Evolutionary conservation across 2,329 filamentous ascomycete species (phyloP).

Genomic region (Capronia americana): DNA sequence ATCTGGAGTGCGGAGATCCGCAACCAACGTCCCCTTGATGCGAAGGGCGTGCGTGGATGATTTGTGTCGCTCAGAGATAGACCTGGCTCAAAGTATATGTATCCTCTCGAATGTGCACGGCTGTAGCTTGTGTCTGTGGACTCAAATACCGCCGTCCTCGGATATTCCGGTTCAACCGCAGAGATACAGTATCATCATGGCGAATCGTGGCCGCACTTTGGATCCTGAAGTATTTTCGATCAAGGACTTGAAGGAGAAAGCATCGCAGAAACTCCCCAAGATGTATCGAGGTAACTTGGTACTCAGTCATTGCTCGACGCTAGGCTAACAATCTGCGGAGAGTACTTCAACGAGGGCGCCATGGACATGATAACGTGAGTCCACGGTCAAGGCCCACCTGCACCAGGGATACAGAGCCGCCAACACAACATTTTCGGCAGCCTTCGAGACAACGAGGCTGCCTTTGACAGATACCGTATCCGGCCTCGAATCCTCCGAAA

Average conservation of each 20-base stretch:
- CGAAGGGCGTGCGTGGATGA: background rate
- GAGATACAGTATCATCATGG: slow-evolving; percentile 38
- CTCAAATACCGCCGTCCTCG: background rate
- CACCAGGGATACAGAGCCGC: slow-evolving; percentile 34
- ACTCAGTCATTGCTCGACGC: background rate
- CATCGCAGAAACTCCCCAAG: slow-evolving; percentile 29
- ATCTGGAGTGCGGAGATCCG: slow-evolving; percentile 1
- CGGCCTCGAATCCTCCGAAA: slow-evolving; percentile 49
- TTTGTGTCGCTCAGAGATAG: background rate
- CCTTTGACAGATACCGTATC: slow-evolving; percentile 59
- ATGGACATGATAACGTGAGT: slow-evolving; percentile 59
- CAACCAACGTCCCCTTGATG: background rate
- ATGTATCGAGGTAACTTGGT: slow-evolving; percentile 26
- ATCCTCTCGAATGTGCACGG: background rate
- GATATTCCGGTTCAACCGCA: background rate
- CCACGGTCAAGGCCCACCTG: slow-evolving; percentile 1
- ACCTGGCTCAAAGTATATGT: background rate
- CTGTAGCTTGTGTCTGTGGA: background rate
- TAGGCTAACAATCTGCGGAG: slow-evolving; percentile 40
- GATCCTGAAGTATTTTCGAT: slow-evolving; percentile 42
- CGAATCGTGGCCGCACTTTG: slow-evolving; percentile 43
- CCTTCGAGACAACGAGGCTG: slow-evolving; percentile 58
- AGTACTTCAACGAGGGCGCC: slow-evolving; percentile 65
- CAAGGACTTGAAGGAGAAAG: slow-evolving; percentile 32
- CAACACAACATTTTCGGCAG: slow-evolving; percentile 40